Evolutionary conservation across 495 filamentous ascomycete genomes (phyloP).

Genomic region (Trichoderma reesei): DNA sequence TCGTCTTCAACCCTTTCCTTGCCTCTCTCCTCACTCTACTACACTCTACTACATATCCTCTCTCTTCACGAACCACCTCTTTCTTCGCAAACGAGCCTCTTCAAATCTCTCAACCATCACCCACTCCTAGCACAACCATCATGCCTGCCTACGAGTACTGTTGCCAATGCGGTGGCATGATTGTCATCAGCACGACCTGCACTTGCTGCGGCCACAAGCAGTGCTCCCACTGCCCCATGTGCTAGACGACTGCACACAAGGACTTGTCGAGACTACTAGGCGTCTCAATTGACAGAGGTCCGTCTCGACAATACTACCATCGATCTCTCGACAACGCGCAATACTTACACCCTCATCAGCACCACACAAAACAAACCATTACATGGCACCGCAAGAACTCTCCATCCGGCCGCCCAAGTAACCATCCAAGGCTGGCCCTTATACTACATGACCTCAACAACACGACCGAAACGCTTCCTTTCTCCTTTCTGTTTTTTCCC

Average conservation of each 20-base stretch:
- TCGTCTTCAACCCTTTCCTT: background rate
- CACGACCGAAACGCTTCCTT: background rate
- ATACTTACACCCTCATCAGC: background rate
- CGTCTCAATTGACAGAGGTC: background rate
- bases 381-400: background rate
- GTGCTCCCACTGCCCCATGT: conserved; percentile 10
- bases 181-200: conserved; percentile 15
- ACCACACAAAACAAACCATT: background rate
- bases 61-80: background rate
- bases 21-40: background rate
- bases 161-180: conserved; percentile 15
- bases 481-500: background rate
- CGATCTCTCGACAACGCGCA: background rate
- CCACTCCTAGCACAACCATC: conserved; percentile 1
- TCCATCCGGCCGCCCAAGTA: background rate
- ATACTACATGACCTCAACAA: background rate
- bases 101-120: background rate
- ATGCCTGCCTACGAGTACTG: conserved; percentile 12
- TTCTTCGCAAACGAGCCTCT: background rate
- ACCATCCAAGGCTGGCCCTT: background rate
- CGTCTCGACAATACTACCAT: background rate
- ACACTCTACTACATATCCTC: background rate
- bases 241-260: background rate
- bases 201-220: conserved; percentile 12
- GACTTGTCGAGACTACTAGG: background rate